Base-by-base conservation (phyloP, 352 stramenopile species). In the Globisporangium cederbergense region DNA sequence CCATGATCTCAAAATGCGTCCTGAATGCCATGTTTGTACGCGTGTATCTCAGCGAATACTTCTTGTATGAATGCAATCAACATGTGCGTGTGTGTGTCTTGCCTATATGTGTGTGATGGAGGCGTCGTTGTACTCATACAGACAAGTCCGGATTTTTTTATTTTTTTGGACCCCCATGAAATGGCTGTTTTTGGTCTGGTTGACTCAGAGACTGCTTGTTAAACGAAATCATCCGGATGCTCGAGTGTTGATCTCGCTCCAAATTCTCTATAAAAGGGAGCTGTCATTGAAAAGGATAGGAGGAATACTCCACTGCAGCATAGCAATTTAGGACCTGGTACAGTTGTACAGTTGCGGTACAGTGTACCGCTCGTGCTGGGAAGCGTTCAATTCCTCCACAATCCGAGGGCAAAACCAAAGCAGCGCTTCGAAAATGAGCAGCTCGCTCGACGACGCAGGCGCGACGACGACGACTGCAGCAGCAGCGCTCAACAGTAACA, bases 1-100 rank as follows among this genome's bases (percentile, higher is more conserved):
- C 32, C 32, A 36, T 36, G 32, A 36, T 36, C 32, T 36, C 32
- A 36, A 36, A 36, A 36, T 36, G 32, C 32, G 32, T 7, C 32
- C 32, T 36, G 32, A 36, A 36, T 36, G 32, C 7, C 42, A 49
- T 49, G 43, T 49, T 49, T 20, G 43, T 49, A 16, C 43, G 43
- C 43, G 43, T 49, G 43, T 49, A 49, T 49, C 43, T 49, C 43
- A 49, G 43, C 14, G 43, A 49, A 49, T 49, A 49, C 43, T 49
- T 13, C 43, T 49, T 22, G 43, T 49, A 49, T 49, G 43, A 20
- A 49, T 49, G 43, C 43, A 49, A 49, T 25, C 43, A 49, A 49
- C 43, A 49, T 49, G 43, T 49, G 14, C 16, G 22, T 49, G 43
- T 49, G 43, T 49, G 43, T 49, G 1, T 49, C 43, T 49, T 49